Percentiles rank a stretch among this genome's conserved stretches.
Evolutionary conservation across 169 alveolate species (phyloP).

Genomic region (Plasmodium knowlesi): DNA sequence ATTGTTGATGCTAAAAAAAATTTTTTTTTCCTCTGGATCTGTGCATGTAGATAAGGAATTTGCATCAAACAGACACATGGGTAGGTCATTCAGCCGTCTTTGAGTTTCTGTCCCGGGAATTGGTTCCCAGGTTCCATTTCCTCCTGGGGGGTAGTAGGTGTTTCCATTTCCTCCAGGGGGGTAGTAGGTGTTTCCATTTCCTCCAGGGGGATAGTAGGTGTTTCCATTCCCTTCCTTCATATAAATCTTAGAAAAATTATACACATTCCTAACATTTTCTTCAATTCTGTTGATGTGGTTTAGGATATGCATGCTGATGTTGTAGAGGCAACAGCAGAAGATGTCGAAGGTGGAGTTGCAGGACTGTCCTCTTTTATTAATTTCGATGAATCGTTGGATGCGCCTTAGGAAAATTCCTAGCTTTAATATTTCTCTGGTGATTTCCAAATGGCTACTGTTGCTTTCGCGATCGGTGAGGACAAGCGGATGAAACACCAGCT

Average conservation of each 20-base stretch:
- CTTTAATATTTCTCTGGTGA: constrained; percentile 33
- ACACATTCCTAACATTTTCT: constrained; percentile 55
- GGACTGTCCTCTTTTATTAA: constrained; percentile 57
- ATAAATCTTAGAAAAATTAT: constrained; percentile 57
- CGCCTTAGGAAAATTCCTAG: constrained; percentile 53
- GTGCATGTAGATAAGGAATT: constrained; percentile 35
- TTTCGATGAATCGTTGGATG: constrained; percentile 57
- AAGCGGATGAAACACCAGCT: constrained; percentile 36
- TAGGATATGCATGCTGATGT: constrained; percentile 49
- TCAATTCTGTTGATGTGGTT: constrained; percentile 60
- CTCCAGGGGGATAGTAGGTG: background rate
- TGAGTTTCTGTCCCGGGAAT: background rate
- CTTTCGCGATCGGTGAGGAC: background rate
- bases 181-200: background rate
- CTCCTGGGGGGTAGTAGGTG: background rate
- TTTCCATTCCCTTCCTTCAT: constrained; percentile 10
- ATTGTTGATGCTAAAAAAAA: constrained; percentile 64
- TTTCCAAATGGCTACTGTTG: constrained; percentile 57
- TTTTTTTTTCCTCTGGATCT: constrained; percentile 62
- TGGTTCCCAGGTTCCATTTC: background rate
- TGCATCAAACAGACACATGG: constrained; percentile 62
- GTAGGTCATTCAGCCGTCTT: background rate
- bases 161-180: background rate
- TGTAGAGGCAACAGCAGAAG: constrained; percentile 54
- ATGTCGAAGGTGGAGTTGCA: constrained; percentile 67